Evolutionary conservation across 1,139 yeast species (phyloP).

Genomic region (Starmera stellimalicola): DNA sequence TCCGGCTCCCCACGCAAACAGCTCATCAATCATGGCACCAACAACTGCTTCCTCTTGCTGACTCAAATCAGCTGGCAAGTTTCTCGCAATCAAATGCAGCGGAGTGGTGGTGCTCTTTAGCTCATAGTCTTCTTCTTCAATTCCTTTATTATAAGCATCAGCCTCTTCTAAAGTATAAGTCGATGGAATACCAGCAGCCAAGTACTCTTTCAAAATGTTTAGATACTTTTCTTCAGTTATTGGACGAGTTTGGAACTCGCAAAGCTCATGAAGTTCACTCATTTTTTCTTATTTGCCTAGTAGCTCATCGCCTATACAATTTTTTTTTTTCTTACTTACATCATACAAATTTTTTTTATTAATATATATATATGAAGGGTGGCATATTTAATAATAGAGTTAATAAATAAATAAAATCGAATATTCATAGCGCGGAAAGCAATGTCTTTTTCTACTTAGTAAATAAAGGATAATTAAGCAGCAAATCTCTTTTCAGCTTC

Average conservation of each 20-base stretch:
- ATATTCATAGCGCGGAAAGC: background rate
- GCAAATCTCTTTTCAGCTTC: constrained; percentile 62
- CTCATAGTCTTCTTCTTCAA: constrained; percentile 27
- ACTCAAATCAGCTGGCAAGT: constrained; percentile 37
- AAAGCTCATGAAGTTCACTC: constrained; percentile 66
- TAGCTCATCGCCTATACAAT: background rate
- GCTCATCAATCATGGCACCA: constrained; percentile 44
- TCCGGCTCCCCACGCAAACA: constrained; percentile 85
- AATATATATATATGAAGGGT: background rate
- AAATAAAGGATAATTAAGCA: constrained; percentile 2
- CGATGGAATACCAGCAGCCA: constrained; percentile 64
- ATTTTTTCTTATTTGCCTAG: constrained; percentile 21
- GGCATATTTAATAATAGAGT: background rate
- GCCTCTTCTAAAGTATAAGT: constrained; percentile 79
- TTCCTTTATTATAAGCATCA: constrained; percentile 36
- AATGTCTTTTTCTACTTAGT: background rate
- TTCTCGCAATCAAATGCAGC: constrained; percentile 49
- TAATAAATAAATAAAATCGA: background rate
- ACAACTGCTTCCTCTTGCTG: constrained; percentile 40
- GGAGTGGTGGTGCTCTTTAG: constrained; percentile 63
- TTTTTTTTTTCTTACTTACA: background rate
- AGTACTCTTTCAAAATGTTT: constrained; percentile 32
- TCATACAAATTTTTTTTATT: background rate
- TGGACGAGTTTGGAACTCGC: constrained; percentile 50
- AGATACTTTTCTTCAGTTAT: constrained; percentile 35